These are phyloP conservation scores for Bigelowiella natans DNA, from an alignment of 78 protist genomes.

Conservation along the genomic window DNA sequence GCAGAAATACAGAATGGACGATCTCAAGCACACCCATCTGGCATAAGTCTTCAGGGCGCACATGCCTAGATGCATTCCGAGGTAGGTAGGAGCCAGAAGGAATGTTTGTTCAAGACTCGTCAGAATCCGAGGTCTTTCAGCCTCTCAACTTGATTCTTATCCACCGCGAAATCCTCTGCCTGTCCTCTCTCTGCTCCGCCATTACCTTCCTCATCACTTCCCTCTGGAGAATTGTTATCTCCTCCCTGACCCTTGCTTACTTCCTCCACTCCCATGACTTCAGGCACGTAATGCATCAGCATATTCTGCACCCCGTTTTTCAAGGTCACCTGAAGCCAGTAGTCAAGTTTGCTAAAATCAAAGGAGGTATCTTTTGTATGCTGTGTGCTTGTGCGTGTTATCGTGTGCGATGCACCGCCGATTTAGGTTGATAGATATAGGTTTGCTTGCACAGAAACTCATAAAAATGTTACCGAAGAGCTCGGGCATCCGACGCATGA, in stretches of 20 bases:
- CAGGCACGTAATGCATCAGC: background rate
- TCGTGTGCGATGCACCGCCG: too few species aligned
- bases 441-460: too few species aligned
- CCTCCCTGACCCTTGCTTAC: background rate
- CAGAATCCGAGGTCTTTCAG: background rate
- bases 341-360: too few species aligned
- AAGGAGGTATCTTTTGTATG: too few species aligned
- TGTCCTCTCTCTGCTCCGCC: background rate
- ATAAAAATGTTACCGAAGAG: background rate
- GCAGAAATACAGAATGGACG: too few species aligned
- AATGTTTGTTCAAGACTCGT: too few species aligned
- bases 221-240: background rate
- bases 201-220: background rate
- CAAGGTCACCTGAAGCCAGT: background rate
- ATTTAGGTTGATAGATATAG: too few species aligned
- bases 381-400: too few species aligned
- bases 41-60: too few species aligned
- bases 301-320: background rate
- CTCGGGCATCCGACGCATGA: background rate
- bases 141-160: background rate
- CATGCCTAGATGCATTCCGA: too few species aligned
- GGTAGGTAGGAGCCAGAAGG: too few species aligned
- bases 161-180: background rate
- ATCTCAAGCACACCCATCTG: too few species aligned
- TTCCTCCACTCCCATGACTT: background rate